These are phyloP conservation scores for Plasmodium billcollinsi DNA, from an alignment of 169 alveolate species.

Conservation along the genomic window DNA sequence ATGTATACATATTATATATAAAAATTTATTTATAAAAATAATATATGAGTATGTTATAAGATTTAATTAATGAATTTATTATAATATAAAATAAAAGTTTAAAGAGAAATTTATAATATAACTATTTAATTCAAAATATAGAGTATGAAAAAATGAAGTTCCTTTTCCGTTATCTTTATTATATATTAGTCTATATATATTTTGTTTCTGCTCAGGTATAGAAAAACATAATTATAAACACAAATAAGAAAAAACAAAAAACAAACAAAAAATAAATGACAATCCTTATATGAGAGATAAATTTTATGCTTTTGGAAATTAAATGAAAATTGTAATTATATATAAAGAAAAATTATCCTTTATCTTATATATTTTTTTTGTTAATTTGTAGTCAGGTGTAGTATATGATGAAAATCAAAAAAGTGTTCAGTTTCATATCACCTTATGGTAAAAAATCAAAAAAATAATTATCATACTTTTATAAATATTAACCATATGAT, in stretches of 20 bases:
- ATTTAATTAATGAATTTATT: not conserved
- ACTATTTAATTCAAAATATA: conserved; percentile 23
- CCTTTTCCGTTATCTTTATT: conserved; percentile 16
- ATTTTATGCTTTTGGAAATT: too few species aligned
- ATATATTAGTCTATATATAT: conserved; percentile 19
- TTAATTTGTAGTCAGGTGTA: conserved; percentile 36
- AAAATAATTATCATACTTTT: too few species aligned
- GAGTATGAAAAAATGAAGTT: conserved; percentile 28
- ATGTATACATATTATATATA: not conserved
- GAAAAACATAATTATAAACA: conserved; percentile 5
- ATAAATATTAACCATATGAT: too few species aligned
- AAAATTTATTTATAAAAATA: too few species aligned
- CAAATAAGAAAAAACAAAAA: not conserved
- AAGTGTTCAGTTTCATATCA: conserved; percentile 40
- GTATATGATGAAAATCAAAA: conserved; percentile 73
- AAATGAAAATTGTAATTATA: too few species aligned
- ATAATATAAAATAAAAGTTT: too few species aligned
- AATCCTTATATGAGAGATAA: too few species aligned
- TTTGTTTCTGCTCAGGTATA: conserved; percentile 55
- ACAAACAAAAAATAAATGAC: not conserved
- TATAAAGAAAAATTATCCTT: too few species aligned
- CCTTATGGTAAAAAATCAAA: conserved; percentile 29
- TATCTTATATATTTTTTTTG: not conserved
- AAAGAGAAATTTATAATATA: not conserved
- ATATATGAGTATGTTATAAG: not conserved